A percentile compares a stretch with the other conserved stretches of the same genome.
Conservation (phyloP, 306 rosid species). For the Vigna reflexopilosa region DNA sequence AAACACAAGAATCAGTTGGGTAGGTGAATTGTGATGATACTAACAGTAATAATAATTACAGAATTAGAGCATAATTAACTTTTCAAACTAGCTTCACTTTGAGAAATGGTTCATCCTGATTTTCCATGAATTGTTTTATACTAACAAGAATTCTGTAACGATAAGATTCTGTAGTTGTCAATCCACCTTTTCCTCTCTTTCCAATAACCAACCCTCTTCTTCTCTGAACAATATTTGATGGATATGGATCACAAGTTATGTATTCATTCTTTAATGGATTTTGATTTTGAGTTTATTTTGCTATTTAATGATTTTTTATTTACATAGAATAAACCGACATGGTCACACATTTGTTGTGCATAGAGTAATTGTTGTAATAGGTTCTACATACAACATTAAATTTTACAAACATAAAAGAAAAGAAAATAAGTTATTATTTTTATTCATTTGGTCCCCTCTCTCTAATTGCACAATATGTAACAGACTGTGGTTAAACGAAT, state of each 20-base stretch:
- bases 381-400: neutral
- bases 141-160: neutral
- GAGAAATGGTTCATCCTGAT: neutral
- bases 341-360: slow-evolving; percentile 14
- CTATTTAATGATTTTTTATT: neutral
- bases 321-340: neutral
- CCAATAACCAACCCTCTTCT: neutral
- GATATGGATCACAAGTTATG: slow-evolving; percentile 18
- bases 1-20: neutral
- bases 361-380: neutral
- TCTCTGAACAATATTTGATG: neutral
- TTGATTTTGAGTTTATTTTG: neutral
- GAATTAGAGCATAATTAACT: neutral
- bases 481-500: too few species aligned
- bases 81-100: neutral
- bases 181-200: neutral
- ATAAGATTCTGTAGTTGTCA: slow-evolving; percentile 4
- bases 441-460: too few species aligned
- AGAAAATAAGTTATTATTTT: neutral
- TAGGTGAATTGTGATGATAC: neutral
- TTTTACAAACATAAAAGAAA: neutral
- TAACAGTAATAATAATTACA: too few species aligned
- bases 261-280: slow-evolving; percentile 1
- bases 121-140: neutral
- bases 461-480: too few species aligned